These are phyloP conservation scores for Candida pseudocylindracea DNA, from an alignment of 1,139 yeast species.

Conservation along the genomic window DNA sequence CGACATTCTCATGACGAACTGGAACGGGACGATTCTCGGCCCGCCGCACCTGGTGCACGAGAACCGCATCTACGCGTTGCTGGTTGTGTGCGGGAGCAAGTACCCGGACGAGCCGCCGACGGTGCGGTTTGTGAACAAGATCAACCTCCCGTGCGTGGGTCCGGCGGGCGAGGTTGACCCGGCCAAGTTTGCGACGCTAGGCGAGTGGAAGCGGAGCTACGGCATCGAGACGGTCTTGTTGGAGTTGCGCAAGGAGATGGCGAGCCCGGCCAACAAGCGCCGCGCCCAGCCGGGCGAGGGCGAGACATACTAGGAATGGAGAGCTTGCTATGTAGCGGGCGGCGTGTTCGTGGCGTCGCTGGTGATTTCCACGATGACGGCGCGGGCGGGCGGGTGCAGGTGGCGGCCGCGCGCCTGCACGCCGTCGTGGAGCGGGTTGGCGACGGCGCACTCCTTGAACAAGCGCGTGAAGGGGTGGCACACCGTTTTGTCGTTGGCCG, in stretches of 20 bases:
- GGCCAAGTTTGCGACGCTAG: conserved; percentile 42
- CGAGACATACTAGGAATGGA: conserved; percentile 21
- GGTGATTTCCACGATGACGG: too few relatives aligned
- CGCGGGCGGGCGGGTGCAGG: too few relatives aligned
- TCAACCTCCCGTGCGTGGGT: conserved; percentile 83
- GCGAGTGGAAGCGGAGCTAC: conserved; percentile 70
- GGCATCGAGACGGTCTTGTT: conserved; percentile 83
- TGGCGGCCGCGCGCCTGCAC: too few relatives aligned
- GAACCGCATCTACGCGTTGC: conserved; percentile 74
- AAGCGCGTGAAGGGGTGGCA: too few relatives aligned
- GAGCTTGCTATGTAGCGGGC: too few relatives aligned
- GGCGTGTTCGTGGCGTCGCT: too few relatives aligned
- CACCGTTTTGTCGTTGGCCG: not conserved
- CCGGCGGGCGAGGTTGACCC: conserved; percentile 42
- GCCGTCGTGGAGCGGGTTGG: too few relatives aligned
- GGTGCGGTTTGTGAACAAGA: conserved; percentile 58
- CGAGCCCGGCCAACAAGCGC: conserved; percentile 60
- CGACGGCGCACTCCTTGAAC: too few relatives aligned
- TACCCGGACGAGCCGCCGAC: conserved; percentile 84
- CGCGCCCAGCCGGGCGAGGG: conserved; percentile 88
- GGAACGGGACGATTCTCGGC: conserved; percentile 95
- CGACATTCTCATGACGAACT: conserved; percentile 75
- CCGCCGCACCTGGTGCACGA: conserved; percentile 94
- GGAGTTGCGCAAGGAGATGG: conserved; percentile 75
- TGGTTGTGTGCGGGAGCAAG: conserved; percentile 57